Base-by-base conservation (phyloP, 106 monocot genomes). In the Allium sativum region DNA sequence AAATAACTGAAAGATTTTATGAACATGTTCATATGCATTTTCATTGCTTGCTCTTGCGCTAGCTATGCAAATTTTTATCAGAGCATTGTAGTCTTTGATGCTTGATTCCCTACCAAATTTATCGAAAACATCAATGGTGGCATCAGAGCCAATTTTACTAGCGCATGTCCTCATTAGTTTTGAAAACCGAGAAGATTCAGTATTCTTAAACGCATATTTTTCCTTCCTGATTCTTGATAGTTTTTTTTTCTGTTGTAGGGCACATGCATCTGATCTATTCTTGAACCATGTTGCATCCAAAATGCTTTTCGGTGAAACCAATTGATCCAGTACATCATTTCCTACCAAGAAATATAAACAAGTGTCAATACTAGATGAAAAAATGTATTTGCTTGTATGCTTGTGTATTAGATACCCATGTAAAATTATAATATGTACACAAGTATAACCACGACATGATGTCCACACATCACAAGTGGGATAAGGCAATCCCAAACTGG, bases 61-160 rank as follows among this genome's bases (percentile, higher is more conserved):
- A 21, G 19, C 51, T 71, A 82, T 70, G 66, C 79, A 91, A 62
- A 78, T 14, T 45, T 40, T 67, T 65, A 96, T 87, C 58, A 96
- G 76, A 7, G 82, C 68, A 67, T 78, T 84, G 61, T 76, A 96
- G 59, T 96, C 91, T 47, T 72, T 87, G 18, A 76, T 53, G 16
- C 91, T 72, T n/a, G 84, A 76, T 67, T 82, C 79, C 73, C 82
- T 84, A 11, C 91, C 96, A 12, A 91, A 14, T 55, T 74, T 96
- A 40, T 52, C 67, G 65, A 96, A 82, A 40, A 96, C 66, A 19
- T 82, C 86, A 64, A 96, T 53, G 13, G 91, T 88, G 59, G 72
- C 61, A 43, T 82, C 73, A 19, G 82, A 66, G 13, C 91, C 96
- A 42, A 96, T 51, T 57, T 73, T 87, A 20, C 75, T 65, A 14